phyloP scores from a whole-genome alignment of 2,329 filamentous ascomycete species.

The Penicillium fuscoglaucum region DNA sequence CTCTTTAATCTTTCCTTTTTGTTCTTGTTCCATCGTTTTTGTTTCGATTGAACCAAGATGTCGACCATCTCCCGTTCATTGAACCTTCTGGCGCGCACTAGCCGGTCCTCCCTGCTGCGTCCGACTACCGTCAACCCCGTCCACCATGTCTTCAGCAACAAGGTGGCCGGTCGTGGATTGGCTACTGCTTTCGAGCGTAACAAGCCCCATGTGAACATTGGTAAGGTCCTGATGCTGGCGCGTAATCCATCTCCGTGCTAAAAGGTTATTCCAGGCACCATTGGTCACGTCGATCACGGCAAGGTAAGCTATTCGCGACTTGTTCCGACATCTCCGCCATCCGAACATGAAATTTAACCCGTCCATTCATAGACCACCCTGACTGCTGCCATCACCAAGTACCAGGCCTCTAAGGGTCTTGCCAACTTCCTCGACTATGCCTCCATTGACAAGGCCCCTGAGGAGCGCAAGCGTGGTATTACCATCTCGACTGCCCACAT shows the following conservation, averaged over 20 bases:
- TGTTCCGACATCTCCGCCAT: constrained; percentile 7
- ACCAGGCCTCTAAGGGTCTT: constrained; percentile 90
- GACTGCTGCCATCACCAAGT: constrained; percentile 97
- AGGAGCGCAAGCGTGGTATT: constrained; percentile 99
- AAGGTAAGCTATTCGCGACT: constrained; percentile 64
- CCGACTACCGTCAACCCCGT: constrained; percentile 72
- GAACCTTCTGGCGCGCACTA: constrained; percentile 77
- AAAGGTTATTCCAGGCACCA: constrained; percentile 65
- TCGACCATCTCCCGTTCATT: constrained; percentile 76
- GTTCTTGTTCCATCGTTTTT: constrained; percentile 32
- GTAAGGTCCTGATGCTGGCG: constrained; percentile 51
- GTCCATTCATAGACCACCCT: constrained; percentile 74
- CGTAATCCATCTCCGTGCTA: neutral
- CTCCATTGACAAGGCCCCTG: constrained; percentile 96
- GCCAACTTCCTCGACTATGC: constrained; percentile 97
- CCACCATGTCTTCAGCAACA: constrained; percentile 56
- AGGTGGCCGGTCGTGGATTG: constrained; percentile 54
- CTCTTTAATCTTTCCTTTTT: constrained; percentile 28
- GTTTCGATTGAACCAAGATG: constrained; percentile 60
- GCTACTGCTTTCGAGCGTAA: constrained; percentile 73
- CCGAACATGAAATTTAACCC: constrained; percentile 15
- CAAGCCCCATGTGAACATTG: constrained; percentile 99
- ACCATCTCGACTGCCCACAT: constrained; percentile 98
- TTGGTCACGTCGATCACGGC: constrained; percentile 99
- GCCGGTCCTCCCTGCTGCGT: constrained; percentile 70